A percentile compares a stretch with the other conserved stretches of the same genome.
phyloP scores from a whole-genome alignment of 1,139 yeast genomes.

The Pichia sp. region DNA sequence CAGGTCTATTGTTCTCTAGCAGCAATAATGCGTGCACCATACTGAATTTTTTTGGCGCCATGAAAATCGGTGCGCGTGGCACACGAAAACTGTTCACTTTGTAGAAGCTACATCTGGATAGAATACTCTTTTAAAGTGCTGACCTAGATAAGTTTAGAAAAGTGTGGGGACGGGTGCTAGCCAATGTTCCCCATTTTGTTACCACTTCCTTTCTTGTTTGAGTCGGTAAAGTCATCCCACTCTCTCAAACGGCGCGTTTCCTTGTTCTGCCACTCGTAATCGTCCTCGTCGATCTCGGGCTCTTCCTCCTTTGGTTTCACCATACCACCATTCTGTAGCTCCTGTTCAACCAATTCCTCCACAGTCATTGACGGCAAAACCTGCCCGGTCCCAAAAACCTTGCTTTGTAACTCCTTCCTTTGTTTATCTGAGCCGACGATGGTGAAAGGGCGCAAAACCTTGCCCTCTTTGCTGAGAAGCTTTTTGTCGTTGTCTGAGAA shows the following conservation, averaged over 20 bases:
- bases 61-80: no score
- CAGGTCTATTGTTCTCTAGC: background rate
- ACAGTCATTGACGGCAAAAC: constrained; percentile 91
- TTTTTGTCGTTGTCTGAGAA: constrained; percentile 30
- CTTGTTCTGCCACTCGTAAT: constrained; percentile 44
- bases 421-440: constrained; percentile 40
- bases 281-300: constrained; percentile 49
- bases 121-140: no score
- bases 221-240: constrained; percentile 94
- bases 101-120: no score
- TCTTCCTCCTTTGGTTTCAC: constrained; percentile 45
- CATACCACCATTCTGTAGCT: constrained; percentile 79
- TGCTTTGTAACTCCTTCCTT: constrained; percentile 52
- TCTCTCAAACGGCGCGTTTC: constrained; percentile 64
- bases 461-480: constrained; percentile 63
- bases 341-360: constrained; percentile 86
- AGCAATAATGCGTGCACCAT: no score
- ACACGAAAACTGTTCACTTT: no score
- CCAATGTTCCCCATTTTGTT: constrained; percentile 78
- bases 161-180: constrained; percentile 27
- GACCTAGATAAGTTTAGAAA: no score
- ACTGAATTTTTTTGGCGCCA: no score
- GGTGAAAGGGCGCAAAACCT: constrained; percentile 79
- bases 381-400: constrained; percentile 91
- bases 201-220: constrained; percentile 83